These are phyloP conservation scores for Betula pendula DNA, from an alignment of 306 rosid species.

Conservation along the genomic window DNA sequence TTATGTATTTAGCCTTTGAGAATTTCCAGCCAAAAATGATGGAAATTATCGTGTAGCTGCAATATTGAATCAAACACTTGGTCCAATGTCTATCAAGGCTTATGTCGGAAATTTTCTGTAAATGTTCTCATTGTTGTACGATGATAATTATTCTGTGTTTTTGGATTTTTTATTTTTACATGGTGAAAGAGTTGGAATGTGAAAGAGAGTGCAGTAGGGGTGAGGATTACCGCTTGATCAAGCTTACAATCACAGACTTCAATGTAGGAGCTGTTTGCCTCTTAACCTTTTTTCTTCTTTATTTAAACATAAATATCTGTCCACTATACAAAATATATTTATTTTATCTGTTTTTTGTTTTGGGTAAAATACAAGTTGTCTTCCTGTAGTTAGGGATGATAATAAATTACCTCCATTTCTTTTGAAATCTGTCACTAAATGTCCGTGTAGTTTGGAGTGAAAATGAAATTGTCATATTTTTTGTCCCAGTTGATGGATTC, in stretches of 20 bases:
- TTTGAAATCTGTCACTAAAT: background rate
- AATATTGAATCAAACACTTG: background rate
- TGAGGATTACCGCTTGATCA: constrained; percentile 90
- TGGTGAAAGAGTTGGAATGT: constrained; percentile 72
- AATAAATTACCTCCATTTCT: background rate
- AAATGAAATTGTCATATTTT: background rate
- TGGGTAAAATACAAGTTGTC: background rate
- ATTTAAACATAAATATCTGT: background rate
- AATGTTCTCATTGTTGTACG: background rate
- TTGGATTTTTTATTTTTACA: constrained; percentile 16
- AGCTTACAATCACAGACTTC: constrained; percentile 85
- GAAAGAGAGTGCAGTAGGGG: constrained; percentile 99
- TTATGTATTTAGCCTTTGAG: background rate
- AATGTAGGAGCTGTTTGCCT: constrained; percentile 39
- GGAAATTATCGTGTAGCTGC: background rate
- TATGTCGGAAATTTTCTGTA: background rate
- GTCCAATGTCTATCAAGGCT: constrained; percentile 11
- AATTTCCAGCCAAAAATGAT: background rate
- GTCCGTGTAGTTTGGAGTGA: background rate
- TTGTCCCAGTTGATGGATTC: background rate
- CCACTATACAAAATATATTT: background rate
- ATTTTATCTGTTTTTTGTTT: background rate
- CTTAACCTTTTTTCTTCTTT: constrained; percentile 16
- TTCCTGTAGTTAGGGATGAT: background rate
- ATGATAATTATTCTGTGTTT: constrained; percentile 23